Base-by-base conservation (phyloP, 148 eudicot species). In the Selenicereus undatus region DNA sequence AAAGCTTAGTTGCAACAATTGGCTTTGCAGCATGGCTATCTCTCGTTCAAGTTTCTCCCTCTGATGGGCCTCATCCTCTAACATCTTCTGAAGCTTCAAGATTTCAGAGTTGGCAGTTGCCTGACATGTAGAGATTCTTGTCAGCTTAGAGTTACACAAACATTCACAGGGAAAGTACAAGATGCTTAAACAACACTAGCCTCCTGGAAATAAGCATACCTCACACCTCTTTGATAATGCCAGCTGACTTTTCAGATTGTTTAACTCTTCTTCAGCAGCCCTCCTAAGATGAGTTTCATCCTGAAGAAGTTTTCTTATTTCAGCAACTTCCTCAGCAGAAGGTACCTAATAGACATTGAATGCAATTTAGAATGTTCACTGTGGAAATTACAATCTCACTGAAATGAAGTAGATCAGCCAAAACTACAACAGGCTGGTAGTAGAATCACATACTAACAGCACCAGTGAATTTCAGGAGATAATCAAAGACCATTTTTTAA, bases 21-120 rank as follows among this genome's bases (percentile, higher is more conserved):
- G 97, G 83, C 87, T 91, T 80, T 89, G 93, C 68, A 92, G 85
- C 76, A 87, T 86, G 71, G 91, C 87, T 74, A 94, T 92, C 86
- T 92, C 98, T 79, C 90, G 89, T 85, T 92, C 97, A 86, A 91
- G 90, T 81, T 89, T 91, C 79, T 88, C 89, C 82, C 86, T 92
- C 82, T 90, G 89, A 82, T 74, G 85, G 42, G 76, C 87, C 85
- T 94, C 97, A 73, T 87, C 91, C 83, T 94, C 94, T 80, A 94
- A 82, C 91, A 89, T 79, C 84, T 88, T 86, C 48, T 81, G 88
- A 79, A 94, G 93, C 84, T 90, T 91, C 78, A 84, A 74, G 30
- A 90, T 87, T 82, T 94, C 98, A 78, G 88, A 82, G 85, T 78
- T 90, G 79, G 86, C 90, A 48, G 86, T 84, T 81, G 85, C 92